phyloP scores from a whole-genome alignment of 2,329 filamentous ascomycete species.

The Drechslerella stenobrocha region DNA sequence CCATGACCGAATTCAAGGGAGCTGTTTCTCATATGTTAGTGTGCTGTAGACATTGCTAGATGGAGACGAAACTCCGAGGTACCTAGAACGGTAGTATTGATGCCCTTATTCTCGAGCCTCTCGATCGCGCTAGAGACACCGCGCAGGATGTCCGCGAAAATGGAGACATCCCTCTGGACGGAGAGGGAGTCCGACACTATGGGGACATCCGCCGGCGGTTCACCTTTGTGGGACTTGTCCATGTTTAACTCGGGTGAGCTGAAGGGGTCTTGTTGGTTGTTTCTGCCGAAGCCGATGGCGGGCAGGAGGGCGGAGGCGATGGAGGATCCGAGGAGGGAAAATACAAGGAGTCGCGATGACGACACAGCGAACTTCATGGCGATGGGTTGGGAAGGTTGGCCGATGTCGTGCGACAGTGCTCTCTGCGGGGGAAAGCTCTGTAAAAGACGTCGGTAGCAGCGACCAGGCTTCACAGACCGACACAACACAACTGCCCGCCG shows the following conservation, averaged over 20 bases:
- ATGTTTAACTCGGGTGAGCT: slow-evolving; percentile 16
- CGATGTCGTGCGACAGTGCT: slow-evolving; percentile 5
- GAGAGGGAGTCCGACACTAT: slow-evolving; percentile 45
- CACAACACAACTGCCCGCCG: too few relatives aligned
- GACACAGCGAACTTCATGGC: slow-evolving; percentile 29
- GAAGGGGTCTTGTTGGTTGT: slow-evolving; percentile 23
- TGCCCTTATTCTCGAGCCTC: slow-evolving; percentile 30
- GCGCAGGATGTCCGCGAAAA: slow-evolving; percentile 40
- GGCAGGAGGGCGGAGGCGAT: slow-evolving; percentile 29
- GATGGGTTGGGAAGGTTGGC: neutral
- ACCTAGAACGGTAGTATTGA: slow-evolving; percentile 47
- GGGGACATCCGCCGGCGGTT: slow-evolving; percentile 11
- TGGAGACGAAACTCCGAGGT: neutral
- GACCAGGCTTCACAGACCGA: too few relatives aligned
- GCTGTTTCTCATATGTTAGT: slow-evolving; percentile 58
- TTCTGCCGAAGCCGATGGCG: slow-evolving; percentile 22
- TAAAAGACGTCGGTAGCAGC: neutral
- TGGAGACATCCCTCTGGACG: slow-evolving; percentile 43
- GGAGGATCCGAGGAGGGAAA: slow-evolving; percentile 15
- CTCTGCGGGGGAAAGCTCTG: neutral
- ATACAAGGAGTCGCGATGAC: slow-evolving; percentile 17
- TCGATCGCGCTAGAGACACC: slow-evolving; percentile 17
- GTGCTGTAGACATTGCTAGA: neutral
- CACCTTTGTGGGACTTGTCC: slow-evolving; percentile 13
- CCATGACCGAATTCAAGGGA: slow-evolving; percentile 80